Percentiles rank a stretch among this genome's conserved stretches.
phyloP scores from a whole-genome alignment of 108 stramenopile genomes.

The Stephanodiscus triporus region DNA sequence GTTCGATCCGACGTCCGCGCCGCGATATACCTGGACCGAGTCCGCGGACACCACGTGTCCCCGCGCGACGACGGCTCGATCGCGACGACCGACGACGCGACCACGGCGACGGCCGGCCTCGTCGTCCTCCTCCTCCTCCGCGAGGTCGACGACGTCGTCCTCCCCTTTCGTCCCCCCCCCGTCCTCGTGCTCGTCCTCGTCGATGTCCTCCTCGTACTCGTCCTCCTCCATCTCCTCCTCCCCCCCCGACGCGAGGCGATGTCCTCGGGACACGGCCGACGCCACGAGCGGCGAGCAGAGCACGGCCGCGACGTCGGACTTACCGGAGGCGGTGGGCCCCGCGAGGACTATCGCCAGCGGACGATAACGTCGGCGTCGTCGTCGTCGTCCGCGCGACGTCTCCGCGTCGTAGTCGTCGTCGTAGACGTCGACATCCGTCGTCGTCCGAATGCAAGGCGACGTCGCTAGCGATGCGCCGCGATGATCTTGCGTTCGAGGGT shows the following conservation, averaged over 20 bases:
- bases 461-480: too few species aligned
- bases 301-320: slow-evolving; percentile 83
- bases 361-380: not conserved
- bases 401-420: too few species aligned
- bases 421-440: too few species aligned
- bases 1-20: slow-evolving; percentile 93
- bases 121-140: too few species aligned
- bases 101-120: not conserved
- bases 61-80: not conserved
- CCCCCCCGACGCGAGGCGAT: not conserved
- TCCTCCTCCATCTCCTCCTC: not conserved
- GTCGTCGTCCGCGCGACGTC: too few species aligned
- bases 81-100: not conserved
- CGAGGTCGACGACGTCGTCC: not conserved
- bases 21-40: slow-evolving; percentile 92
- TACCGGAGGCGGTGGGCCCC: slow-evolving; percentile 94
- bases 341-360: slow-evolving; percentile 80
- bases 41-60: slow-evolving; percentile 91
- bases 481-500: too few species aligned
- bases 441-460: too few species aligned
- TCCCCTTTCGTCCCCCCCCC: not conserved
- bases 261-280: slow-evolving; percentile 14
- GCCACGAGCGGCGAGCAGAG: slow-evolving; percentile 61
- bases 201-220: not conserved
- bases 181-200: too few species aligned